Evolutionary conservation across 2,329 filamentous ascomycete genomes (phyloP), one percentile per base, ranked within the genome.

Genomic region (Pyrenochaeta sp.): DNA sequence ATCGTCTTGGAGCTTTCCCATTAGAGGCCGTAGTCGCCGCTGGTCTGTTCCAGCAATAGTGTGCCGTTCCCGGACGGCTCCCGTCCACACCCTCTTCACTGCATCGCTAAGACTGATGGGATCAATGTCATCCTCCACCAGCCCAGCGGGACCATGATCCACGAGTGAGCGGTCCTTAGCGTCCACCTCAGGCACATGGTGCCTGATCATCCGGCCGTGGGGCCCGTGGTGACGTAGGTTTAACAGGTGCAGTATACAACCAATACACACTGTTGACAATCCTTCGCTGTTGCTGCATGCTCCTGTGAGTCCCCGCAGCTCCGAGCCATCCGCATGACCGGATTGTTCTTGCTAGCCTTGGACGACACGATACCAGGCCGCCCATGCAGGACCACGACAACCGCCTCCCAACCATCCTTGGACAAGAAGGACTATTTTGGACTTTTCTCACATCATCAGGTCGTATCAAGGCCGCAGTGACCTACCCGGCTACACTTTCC

Each of bases 281-380:
- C 41, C 40, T 30, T 37, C 45, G 51, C 44, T 51, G 35, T 43
- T 42, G 33, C 42, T 51, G 52, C 58, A 45, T 45, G 39, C 43
- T 46, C 48, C 35, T 30, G 35, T 50, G 23, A 4, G 49, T 47
- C 52, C n/a, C 55, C 51, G 52, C 55, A 50, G 51, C 44, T 43
- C 53, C 53, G 47, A 53, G 53, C 51, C 46, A 54, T 58, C 54
- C 60, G 57, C 55, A 49, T 63, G 52, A 63, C 58, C 52, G 54
- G 51, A 51, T 47, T 41, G 40, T 12, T 36, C 33, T 29, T 27
- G 31, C 45, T 49, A 51, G 43, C 48, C 29, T 47, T 53, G 33
- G 44, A 45, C 11, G 23, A 51, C 37, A 42, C 46, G 35, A 43
- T 43, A 54, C 47, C 33, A 51, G 51, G 35, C 37, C 30, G 47